phyloP scores from a whole-genome alignment of 305 asterid species.

The Fraxinus sp. region DNA sequence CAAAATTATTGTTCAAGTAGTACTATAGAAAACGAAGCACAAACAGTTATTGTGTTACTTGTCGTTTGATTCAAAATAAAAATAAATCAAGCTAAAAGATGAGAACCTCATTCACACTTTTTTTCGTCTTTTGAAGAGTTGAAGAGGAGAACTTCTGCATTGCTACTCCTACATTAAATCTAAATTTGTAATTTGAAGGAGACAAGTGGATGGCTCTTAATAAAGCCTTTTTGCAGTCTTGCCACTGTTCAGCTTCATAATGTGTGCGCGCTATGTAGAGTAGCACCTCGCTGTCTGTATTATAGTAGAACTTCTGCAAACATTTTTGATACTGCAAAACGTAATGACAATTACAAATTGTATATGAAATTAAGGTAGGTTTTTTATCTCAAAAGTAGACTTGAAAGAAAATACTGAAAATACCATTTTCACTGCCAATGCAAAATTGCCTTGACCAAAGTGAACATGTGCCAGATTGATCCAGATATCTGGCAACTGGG shows the following conservation, averaged over 20 bases:
- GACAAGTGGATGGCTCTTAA: conserved; percentile 94
- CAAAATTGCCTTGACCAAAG: conserved; percentile 90
- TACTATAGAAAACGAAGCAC: not conserved
- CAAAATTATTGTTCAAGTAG: conserved; percentile 1
- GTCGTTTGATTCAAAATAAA: conserved; percentile 3
- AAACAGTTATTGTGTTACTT: not conserved
- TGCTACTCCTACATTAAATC: conserved; percentile 86
- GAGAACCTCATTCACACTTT: conserved; percentile 81
- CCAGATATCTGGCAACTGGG: conserved; percentile 98
- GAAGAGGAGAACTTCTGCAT: conserved; percentile 95
- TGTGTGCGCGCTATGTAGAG: conserved; percentile 94
- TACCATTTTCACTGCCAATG: conserved; percentile 95
- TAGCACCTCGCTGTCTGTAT: conserved; percentile 89
- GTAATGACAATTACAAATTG: conserved; percentile 17
- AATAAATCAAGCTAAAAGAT: not conserved
- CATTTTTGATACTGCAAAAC: conserved; percentile 86
- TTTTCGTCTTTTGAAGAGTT: conserved; percentile 84
- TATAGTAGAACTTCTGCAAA: conserved; percentile 76
- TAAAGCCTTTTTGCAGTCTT: conserved; percentile 86
- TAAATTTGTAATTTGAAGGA: conserved; percentile 84
- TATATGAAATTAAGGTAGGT: conserved; percentile 12
- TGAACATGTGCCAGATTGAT: conserved; percentile 96
- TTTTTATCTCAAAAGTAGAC: not conserved
- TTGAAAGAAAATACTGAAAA: conserved; percentile 1
- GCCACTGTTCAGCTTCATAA: conserved; percentile 99